Percentiles rank a stretch among this genome's conserved stretches.
Evolutionary conservation across 2,329 filamentous ascomycete species (phyloP).

Genomic region (Penicillium carneum): DNA sequence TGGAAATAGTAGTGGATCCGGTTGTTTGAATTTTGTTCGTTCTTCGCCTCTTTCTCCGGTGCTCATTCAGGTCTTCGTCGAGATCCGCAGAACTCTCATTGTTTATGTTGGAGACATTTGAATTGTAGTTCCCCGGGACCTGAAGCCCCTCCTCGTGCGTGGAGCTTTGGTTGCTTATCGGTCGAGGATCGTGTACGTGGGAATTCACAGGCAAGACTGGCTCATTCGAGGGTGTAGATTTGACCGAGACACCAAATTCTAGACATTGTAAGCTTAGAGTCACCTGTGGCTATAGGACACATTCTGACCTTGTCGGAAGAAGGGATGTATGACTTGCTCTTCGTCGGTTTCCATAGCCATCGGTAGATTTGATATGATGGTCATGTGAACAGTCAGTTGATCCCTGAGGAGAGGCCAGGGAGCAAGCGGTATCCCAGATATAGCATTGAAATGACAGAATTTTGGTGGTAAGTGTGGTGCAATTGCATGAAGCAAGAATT

Average conservation of each 20-base stretch:
- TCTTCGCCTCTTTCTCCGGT: conserved; percentile 49
- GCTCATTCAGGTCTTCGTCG: conserved; percentile 45
- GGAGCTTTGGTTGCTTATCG: conserved; percentile 3
- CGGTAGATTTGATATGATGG: conserved; percentile 34
- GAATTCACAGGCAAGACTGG: background rate
- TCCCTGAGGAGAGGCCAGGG: conserved; percentile 30
- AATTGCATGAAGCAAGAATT: background rate
- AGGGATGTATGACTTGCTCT: conserved; percentile 51
- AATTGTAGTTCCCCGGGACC: background rate
- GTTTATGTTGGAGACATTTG: background rate
- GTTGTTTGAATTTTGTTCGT: conserved; percentile 30
- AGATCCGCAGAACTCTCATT: background rate
- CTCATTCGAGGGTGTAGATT: conserved; percentile 15
- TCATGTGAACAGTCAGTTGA: conserved; percentile 36
- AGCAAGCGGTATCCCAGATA: background rate
- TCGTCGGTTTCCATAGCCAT: conserved; percentile 52
- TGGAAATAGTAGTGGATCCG: conserved; percentile 16
- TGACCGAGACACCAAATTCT: conserved; percentile 30
- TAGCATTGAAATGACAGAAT: conserved; percentile 15
- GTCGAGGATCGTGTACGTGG: conserved; percentile 1
- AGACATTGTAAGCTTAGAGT: background rate
- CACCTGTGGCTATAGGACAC: background rate
- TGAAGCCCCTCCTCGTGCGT: background rate
- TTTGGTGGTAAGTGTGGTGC: background rate
- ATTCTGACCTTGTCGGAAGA: conserved; percentile 50